phyloP scores from a whole-genome alignment of 768 basidiomycete genomes.

The Ramaria sp. region DNA sequence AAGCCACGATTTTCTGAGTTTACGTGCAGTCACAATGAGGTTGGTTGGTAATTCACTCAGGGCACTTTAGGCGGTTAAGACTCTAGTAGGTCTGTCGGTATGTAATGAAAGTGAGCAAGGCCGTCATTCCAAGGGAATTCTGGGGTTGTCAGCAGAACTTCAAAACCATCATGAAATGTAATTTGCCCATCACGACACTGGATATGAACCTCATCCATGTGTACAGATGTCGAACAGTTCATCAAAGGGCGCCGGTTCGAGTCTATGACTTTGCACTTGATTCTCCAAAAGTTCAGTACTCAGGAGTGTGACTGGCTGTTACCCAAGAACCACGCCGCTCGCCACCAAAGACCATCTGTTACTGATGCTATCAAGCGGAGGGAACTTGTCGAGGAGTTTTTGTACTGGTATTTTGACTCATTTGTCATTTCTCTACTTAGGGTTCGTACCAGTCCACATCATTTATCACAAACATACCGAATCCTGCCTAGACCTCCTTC shows the following conservation, averaged over 20 bases:
- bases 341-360: constrained; percentile 28
- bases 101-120: constrained; percentile 47
- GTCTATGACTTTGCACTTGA: constrained; percentile 58
- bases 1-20: constrained; percentile 81
- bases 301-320: constrained; percentile 74
- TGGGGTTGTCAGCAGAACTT: constrained; percentile 73
- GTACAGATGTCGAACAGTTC: constrained; percentile 53
- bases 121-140: constrained; percentile 61
- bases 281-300: constrained; percentile 67
- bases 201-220: not conserved
- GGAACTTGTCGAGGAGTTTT: constrained; percentile 76
- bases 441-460: constrained; percentile 29
- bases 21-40: constrained; percentile 54
- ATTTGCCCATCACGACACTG: constrained; percentile 14
- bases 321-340: constrained; percentile 2
- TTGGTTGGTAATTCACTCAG: constrained; percentile 16
- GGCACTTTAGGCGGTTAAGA: not conserved
- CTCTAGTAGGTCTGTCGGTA: constrained; percentile 55
- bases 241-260: constrained; percentile 75
- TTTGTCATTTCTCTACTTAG: constrained; percentile 72
- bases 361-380: constrained; percentile 66
- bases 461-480: not conserved
- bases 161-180: constrained; percentile 45
- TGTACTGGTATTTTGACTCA: constrained; percentile 92
- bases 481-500: constrained; percentile 61